Conservation (phyloP, 1,139 yeast genomes). For the Arxiozyma bovina region DNA sequence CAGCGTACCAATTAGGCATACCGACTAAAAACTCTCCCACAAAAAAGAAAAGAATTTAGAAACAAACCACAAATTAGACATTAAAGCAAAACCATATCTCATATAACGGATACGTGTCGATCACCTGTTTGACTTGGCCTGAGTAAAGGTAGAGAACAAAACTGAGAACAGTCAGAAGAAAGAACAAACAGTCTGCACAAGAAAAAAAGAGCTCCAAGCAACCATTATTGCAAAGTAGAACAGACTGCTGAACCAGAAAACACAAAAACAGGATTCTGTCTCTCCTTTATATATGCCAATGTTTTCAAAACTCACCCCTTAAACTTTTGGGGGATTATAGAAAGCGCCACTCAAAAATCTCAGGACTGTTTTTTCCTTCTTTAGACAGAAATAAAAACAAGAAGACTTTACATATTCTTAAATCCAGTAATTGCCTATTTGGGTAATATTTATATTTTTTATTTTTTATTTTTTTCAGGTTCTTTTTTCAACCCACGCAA, state of each 20-base stretch:
- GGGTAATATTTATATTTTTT: not conserved
- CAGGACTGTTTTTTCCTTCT: not conserved
- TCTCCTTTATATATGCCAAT: not conserved
- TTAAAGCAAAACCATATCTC: not conserved
- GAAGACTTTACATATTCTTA: not conserved
- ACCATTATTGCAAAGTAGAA: not conserved
- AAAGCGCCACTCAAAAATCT: not conserved
- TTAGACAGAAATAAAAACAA: not conserved
- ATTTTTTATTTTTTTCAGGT: too few species aligned
- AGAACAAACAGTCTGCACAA: not conserved
- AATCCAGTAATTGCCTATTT: not conserved
- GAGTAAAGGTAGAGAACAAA: not conserved
- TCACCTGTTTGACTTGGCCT: not conserved
- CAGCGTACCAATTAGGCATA: slow-evolving; percentile 5
- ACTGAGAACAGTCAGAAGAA: not conserved
- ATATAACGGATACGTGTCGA: not conserved
- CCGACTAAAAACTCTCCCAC: slow-evolving; percentile 18
- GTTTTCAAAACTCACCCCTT: not conserved
- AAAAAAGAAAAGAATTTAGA: not conserved
- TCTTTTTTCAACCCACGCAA: not conserved
- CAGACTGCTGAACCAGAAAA: too few species aligned
- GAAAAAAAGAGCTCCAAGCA: too few species aligned
- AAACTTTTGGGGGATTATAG: not conserved
- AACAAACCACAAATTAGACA: not conserved
- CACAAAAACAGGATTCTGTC: not conserved